Evolutionary conservation across 768 basidiomycete genomes (phyloP), one percentile per base, ranked within the genome.

Genomic region (Rhodocollybia butyracea): DNA sequence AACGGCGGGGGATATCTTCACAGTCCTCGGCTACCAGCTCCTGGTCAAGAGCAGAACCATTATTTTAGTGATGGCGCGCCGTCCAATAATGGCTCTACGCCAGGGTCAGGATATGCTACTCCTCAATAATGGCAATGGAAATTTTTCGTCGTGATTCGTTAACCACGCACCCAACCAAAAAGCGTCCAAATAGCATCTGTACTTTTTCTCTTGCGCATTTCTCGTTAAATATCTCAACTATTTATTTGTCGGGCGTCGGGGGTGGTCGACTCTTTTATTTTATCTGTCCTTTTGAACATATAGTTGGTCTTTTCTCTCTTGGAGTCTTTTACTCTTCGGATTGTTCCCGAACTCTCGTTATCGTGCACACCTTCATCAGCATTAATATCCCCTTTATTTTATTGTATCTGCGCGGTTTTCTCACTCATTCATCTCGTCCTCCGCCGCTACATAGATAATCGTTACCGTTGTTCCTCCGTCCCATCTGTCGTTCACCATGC

Each of bases 11-110:
- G 41, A 15, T 58, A 58, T 46, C 46, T 58, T 22, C 68, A 70
- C 11, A 70, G 74, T 51, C 72, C 74, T 27, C 69, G 76, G 27
- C 58, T 68, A 6, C 66, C 71, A n/a, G 63, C 68, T 15, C 54
- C 65, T 17, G 12, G 60, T 56, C 62, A 64, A 56, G 65, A 64
- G 58, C 64, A 63, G 51, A 60, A 57, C 45, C 62, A 65, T 7
- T 74, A 76, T 63, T 75, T 71, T 59, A 69, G 68, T 59, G 73
- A 72, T 54, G 67, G 67, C 54, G 70, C 70, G 34, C 71, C 72
- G 62, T 71, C 75, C 43, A 46, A 43, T 39, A 48, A 34, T 43
- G 56, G 56, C 19, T 58, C 57, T 41, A 43, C 51, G 21, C 57
- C 57, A 17, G 57, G 57, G n/a, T 58, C 57, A 30, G 57, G 57